These are phyloP conservation scores for Lumnitzera racemosa DNA, from an alignment of 345 rosid genomes.

Conservation along the genomic window DNA sequence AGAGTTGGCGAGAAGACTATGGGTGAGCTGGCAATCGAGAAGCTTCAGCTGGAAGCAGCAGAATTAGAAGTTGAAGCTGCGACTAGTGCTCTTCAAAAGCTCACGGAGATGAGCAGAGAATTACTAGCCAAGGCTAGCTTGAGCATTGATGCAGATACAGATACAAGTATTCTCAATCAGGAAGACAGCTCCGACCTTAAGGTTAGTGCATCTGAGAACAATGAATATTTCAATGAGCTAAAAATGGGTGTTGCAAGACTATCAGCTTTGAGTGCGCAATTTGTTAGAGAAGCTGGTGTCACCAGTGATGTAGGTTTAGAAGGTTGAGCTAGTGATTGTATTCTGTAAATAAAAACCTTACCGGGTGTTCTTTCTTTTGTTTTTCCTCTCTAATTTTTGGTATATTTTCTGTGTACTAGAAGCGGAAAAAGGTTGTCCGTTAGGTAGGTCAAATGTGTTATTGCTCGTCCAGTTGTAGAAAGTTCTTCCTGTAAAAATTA, in stretches of 20 bases:
- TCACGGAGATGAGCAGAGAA: conserved; percentile 62
- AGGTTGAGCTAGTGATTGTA: conserved; percentile 13
- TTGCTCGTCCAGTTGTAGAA: too few relatives aligned
- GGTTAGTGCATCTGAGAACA: conserved; percentile 14
- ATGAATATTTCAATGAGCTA: conserved; percentile 39
- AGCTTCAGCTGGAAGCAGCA: conserved; percentile 76
- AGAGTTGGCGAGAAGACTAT: conserved; percentile 52
- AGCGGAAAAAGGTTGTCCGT: neutral
- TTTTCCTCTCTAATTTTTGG: neutral
- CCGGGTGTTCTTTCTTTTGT: neutral
- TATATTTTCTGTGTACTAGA: neutral
- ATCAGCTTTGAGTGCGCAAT: conserved; percentile 55
- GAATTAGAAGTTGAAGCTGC: conserved; percentile 84
- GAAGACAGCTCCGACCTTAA: conserved; percentile 10
- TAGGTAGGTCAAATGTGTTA: too few relatives aligned
- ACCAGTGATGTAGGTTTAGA: conserved; percentile 15
- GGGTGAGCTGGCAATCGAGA: conserved; percentile 68
- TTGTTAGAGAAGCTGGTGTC: conserved; percentile 61
- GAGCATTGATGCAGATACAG: conserved; percentile 30
- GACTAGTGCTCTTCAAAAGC: conserved; percentile 52
- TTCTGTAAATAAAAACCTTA: conserved; percentile 10
- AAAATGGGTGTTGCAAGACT: conserved; percentile 44
- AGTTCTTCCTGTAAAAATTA: too few relatives aligned
- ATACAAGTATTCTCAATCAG: conserved; percentile 9
- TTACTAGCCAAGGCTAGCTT: conserved; percentile 40